Percentiles rank a stretch among this genome's conserved stretches.
Conservation (phyloP, 2,329 filamentous ascomycete species). For the Dactylonectria macrodidyma region DNA sequence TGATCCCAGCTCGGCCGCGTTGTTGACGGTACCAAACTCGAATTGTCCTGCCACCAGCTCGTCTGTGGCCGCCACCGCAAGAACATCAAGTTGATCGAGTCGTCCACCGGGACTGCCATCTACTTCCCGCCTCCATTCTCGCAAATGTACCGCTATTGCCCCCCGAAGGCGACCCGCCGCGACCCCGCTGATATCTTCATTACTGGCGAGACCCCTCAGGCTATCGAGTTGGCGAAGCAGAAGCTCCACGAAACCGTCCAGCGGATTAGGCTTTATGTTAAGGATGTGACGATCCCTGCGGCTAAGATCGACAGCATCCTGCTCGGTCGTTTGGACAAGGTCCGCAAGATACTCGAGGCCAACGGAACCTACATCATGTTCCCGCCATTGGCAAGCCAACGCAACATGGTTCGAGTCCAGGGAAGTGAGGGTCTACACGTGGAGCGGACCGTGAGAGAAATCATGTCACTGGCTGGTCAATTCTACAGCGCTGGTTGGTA, state of each 20-base stretch:
- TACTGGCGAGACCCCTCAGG: slow-evolving; percentile 88
- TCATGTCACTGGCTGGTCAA: slow-evolving; percentile 96
- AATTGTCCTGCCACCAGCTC: slow-evolving; percentile 89
- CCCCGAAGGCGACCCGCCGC: slow-evolving; percentile 83
- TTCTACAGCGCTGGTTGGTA: slow-evolving; percentile 99
- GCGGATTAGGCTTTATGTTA: slow-evolving; percentile 87
- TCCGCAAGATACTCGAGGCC: slow-evolving; percentile 96
- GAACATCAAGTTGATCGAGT: slow-evolving; percentile 98
- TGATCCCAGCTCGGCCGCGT: slow-evolving; percentile 74
- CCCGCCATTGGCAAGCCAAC: slow-evolving; percentile 87
- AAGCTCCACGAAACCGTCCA: slow-evolving; percentile 89
- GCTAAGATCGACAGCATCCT: slow-evolving; percentile 97
- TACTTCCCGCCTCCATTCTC: slow-evolving; percentile 98
- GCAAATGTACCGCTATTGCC: slow-evolving; percentile 90
- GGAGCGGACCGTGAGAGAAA: slow-evolving; percentile 93
- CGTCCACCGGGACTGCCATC: slow-evolving; percentile 94
- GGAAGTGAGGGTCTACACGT: slow-evolving; percentile 94
- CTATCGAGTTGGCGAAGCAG: slow-evolving; percentile 90
- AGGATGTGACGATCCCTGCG: slow-evolving; percentile 90
- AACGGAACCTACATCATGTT: slow-evolving; percentile 97
- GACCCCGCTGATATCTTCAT: slow-evolving; percentile 95
- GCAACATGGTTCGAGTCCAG: slow-evolving; percentile 89
- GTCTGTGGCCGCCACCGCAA: slow-evolving; percentile 94
- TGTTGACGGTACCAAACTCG: slow-evolving; percentile 86
- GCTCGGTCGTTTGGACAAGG: slow-evolving; percentile 92